Percentiles rank a stretch among this genome's conserved stretches.
Evolutionary conservation across 2,329 filamentous ascomycete species (phyloP).

Genomic region (Alternaria gaisen): DNA sequence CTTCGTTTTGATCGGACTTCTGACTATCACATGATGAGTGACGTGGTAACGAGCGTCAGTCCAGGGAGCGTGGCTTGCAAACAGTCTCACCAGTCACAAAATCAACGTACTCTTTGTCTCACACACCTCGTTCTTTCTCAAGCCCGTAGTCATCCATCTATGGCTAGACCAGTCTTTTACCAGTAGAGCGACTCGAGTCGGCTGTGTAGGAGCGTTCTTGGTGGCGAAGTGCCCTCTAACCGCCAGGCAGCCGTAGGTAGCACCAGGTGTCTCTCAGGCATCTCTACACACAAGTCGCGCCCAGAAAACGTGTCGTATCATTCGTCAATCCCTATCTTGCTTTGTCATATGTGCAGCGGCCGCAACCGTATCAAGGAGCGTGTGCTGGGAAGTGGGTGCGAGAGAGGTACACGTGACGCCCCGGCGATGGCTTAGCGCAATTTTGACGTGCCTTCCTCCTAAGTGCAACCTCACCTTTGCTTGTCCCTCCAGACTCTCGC

Average conservation of each 20-base stretch:
- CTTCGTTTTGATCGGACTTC: background rate
- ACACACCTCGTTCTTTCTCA: slow-evolving; percentile 3
- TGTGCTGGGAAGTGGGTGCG: slow-evolving; percentile 9
- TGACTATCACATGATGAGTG: background rate
- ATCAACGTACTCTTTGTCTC: background rate
- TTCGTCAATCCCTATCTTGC: slow-evolving; percentile 23
- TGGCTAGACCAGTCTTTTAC: slow-evolving; percentile 14
- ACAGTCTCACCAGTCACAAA: background rate
- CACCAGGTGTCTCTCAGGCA: slow-evolving; percentile 34
- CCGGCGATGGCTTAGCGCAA: slow-evolving; percentile 21
- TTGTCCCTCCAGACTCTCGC: slow-evolving; percentile 25
- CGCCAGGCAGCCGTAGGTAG: slow-evolving; percentile 47
- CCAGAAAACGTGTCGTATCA: slow-evolving; percentile 8
- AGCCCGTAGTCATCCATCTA: background rate
- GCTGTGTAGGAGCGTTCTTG: slow-evolving; percentile 4
- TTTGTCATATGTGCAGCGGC: slow-evolving; percentile 19
- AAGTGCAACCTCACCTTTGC: slow-evolving; percentile 27
- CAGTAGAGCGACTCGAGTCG: slow-evolving; percentile 25
- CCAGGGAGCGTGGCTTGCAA: background rate
- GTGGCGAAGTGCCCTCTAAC: slow-evolving; percentile 29
- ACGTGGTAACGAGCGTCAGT: background rate
- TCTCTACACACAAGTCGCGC: slow-evolving; percentile 11
- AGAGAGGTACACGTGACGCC: slow-evolving; percentile 28
- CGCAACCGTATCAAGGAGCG: slow-evolving; percentile 4
- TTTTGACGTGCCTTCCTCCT: slow-evolving; percentile 21